A percentile compares a stretch with the other conserved stretches of the same genome.
Conservation (phyloP, 345 rosid genomes). For the Gossypium rotundifolium region DNA sequence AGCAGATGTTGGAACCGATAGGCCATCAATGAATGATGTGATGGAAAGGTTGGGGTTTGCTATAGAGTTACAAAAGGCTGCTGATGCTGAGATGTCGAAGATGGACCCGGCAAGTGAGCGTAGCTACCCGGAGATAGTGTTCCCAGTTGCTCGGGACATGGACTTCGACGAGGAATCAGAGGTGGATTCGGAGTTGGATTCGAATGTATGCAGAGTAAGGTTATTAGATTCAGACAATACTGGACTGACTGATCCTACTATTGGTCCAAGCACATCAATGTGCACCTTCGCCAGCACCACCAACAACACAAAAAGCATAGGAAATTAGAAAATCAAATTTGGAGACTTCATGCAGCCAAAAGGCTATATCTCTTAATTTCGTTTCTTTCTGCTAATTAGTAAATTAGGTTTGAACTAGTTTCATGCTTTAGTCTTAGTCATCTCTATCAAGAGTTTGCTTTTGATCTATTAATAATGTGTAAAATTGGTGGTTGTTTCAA, state of each 20-base stretch:
- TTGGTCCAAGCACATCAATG: background rate
- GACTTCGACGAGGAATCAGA: background rate
- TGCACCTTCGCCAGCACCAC: background rate
- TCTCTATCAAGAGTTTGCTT: too few relatives aligned
- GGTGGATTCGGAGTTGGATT: background rate
- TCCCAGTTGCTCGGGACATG: background rate
- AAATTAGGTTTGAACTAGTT: background rate
- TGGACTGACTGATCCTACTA: background rate
- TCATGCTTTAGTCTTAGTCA: too few relatives aligned
- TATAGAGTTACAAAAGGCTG: conserved; percentile 17
- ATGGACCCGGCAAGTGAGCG: background rate
- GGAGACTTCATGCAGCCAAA: background rate
- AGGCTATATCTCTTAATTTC: too few relatives aligned
- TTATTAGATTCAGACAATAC: background rate
- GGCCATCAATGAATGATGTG: conserved; percentile 27
- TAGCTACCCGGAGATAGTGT: background rate
- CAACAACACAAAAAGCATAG: background rate
- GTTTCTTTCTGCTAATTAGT: background rate
- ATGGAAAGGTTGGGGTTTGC: conserved; percentile 17
- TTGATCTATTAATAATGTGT: too few relatives aligned
- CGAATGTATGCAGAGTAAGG: background rate
- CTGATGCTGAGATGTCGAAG: conserved; percentile 1
- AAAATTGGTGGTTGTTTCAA: too few relatives aligned
- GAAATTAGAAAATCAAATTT: background rate
- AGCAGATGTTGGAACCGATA: background rate